Base-by-base conservation (phyloP, 164 flowering plant genomes). In the Vitis rotundifolia region DNA sequence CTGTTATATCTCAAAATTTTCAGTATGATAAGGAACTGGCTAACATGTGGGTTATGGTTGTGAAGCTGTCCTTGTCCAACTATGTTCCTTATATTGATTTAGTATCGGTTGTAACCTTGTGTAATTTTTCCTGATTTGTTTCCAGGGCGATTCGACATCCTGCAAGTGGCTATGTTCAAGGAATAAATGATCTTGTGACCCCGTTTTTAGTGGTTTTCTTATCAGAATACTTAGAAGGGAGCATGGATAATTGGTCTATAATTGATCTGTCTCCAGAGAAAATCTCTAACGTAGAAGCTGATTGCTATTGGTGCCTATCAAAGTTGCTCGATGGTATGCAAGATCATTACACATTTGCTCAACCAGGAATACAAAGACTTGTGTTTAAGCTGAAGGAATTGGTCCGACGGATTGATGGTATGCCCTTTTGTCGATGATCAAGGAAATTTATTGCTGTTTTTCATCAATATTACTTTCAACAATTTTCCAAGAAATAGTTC, bases 81-180 rank as follows among this genome's bases (percentile, higher is more conserved):
- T 44, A 31, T 62, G 14, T 62, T 37, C 49, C 49, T 18, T n/a
- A 15, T 37, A 48, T 48, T 62, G 2, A 15, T 47, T 2, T 31
- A 18, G 9, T 49, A 18, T 47, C 47, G 54, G 22, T 26, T 52
- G 56, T 5, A 11, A 22, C 8, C 3, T 26, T 13, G 14, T 15
- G 52, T 71, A 1, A 54, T 48, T 64, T 22, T 69, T 59, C 48
- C 51, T 63, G 50, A 14, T 69, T 56, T 70, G 18, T 69, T 79
- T 81, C 71, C 88, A 93, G 98, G 99, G 99, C 99, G 50, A 93
- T 95, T 73, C 86, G 99, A 59, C 99, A 95, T 85, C 99, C 99
- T 67, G 98, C 99, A 47, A 93, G 99, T 76, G 97, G 98, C 71
- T 95, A 95, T 78, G 99, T 95, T 61, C 99, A 95, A 75, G 98